Base-by-base conservation (phyloP, 495 filamentous ascomycete genomes). In the Parmelia sp. region DNA sequence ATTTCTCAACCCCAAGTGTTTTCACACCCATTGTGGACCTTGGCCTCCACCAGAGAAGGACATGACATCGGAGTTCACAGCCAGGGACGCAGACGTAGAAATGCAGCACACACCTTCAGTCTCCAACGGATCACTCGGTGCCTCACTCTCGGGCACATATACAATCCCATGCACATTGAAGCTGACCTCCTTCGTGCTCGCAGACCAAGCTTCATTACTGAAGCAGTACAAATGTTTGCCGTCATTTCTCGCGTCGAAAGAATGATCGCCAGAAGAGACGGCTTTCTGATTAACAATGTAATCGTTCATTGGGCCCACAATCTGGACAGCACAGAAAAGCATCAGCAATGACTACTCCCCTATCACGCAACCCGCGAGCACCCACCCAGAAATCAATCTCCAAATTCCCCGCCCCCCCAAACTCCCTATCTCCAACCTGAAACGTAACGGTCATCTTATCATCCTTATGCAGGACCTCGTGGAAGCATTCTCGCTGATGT, bases 91-190 rank as follows among this genome's bases (percentile, higher is more conserved):
- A 29, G 25, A 44, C 14, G 51, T 57, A 58, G 12, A 36, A 3
- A 37, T 4, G 61, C 68, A 6, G 14, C 36, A 67, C 75, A 63
- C 83, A 91, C 89, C 87, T 83, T 97, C 95, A 51, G 80, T 79
- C 74, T 98, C 94, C 68, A 98, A 80, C 44, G 94, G 94, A 77
- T 98, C 94, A 66, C 88, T 84, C 40, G 86, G 81, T 67, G 87
- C 80, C 69, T 97, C 94, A 61, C 84, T 79, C 74, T 97, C 94
- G 4, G 92, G 88, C 47, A 98, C 91, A 77, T 97, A 97, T 67
- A 98, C 95, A 67, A 97, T 93, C 62, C 94, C 94, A 75, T 98
- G 94, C 29, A 98, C 94, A 75, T 98, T 97, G 82, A 98, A 98
- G 51, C 90, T 94, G 42, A 98, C 92, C 73, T 97, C 95, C 79